Base-by-base conservation (phyloP, 805 yeast species). In the Ogataea trehaloabstinens region DNA sequence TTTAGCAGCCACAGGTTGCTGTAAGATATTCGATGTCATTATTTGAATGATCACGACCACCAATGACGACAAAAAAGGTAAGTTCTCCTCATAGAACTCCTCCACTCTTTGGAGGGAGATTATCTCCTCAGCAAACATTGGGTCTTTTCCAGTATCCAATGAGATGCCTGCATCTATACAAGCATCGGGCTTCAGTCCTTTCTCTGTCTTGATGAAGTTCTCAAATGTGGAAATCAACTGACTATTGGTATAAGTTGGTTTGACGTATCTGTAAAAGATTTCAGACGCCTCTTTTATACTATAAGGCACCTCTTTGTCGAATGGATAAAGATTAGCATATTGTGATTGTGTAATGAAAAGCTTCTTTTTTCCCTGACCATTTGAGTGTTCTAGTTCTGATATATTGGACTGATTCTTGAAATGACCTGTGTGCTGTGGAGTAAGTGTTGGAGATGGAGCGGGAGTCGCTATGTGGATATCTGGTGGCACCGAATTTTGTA, bases 271-370 rank as follows among this genome's bases (percentile, higher is more conserved):
- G 20, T 73, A 70, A 44, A 87, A 74, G 6, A 91, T 73, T 11
- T 74, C 74, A 18, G 86, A 72, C 0, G 96, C 96, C 56, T 91
- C 96, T 32, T 73, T 67, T 20, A 90, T 79, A 44, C 95, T 88
- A 28, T 64, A 71, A 0, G 97, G 97, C 0, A 80, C 78, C 4
- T 57, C 66, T 13, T 48, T 34, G 3, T 41, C 28, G 12, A 48
- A 47, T 4, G 67, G 66, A 37, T 58, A 58, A 22, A 63, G 46
- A 37, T 63, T 63, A 3, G 62, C 67, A 37, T 40, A 60, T 35
- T 49, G 51, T 1, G 61, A 61, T 37, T 57, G 63, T 8, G 66
- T 58, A 16, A 58, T 47, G 37, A 58, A 64, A 44, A 59, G 42
- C 35, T 53, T 62, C 42, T 60, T 62, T 20, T 54, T 59, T 6